A percentile compares a stretch with the other conserved stretches of the same genome.
Evolutionary conservation across 1,284 basidiomycete genomes (phyloP).

Genomic region (Xerocomus minutiporus): DNA sequence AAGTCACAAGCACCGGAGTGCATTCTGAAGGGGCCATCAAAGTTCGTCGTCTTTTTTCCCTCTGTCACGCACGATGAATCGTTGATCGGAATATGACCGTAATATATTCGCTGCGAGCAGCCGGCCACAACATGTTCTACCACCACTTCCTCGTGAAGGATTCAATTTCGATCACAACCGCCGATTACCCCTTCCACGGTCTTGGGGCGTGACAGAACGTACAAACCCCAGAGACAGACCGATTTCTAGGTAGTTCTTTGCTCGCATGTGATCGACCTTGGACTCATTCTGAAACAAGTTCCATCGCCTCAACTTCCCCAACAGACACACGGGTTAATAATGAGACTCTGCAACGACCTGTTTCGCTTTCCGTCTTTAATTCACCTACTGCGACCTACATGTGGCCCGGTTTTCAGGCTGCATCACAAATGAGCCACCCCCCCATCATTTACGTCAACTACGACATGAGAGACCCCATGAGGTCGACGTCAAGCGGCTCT

Average conservation of each 20-base stretch:
- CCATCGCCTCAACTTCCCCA: conserved; percentile 20
- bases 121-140: conserved; percentile 34
- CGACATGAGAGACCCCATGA: conserved; percentile 30
- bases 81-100: conserved; percentile 26
- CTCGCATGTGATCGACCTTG: conserved; percentile 4
- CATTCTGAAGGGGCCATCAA: conserved; percentile 22
- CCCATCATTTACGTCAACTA: conserved; percentile 39
- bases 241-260: conserved; percentile 24
- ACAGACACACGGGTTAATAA: conserved; percentile 22
- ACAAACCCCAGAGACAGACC: conserved; percentile 23
- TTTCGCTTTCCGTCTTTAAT: conserved; percentile 37
- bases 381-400: conserved; percentile 39
- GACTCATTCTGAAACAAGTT: conserved; percentile 24
- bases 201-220: conserved; percentile 28
- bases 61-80: conserved; percentile 9
- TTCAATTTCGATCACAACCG: conserved; percentile 35
- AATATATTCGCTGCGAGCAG: conserved; percentile 26
- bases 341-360: conserved; percentile 31
- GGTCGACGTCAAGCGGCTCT: conserved; percentile 32
- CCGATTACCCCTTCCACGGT: conserved; percentile 32
- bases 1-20: conserved; percentile 22
- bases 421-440: conserved; percentile 36
- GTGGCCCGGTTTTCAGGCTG: conserved; percentile 37
- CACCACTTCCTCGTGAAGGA: conserved; percentile 31
- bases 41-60: conserved; percentile 20